Conservation (phyloP, 257 asterid species). For the Solanum commersonii region DNA sequence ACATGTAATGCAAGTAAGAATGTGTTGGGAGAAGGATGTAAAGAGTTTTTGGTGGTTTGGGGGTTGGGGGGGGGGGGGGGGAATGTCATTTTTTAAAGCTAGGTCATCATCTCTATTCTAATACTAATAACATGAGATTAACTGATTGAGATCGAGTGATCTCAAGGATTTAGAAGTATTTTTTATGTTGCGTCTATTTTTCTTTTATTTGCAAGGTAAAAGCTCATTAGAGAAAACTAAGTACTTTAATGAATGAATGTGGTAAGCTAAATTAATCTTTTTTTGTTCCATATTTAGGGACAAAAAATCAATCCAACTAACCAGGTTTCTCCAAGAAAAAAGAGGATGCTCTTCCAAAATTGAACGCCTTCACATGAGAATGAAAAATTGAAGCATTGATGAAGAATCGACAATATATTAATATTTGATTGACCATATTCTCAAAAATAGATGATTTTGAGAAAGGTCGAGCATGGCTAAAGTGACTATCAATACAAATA, state of each 20-base stretch:
- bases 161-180: too few relatives aligned
- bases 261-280: too few relatives aligned
- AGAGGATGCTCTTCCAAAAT: neutral
- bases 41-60: neutral
- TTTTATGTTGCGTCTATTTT: too few relatives aligned
- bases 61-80: too few relatives aligned
- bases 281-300: too few relatives aligned
- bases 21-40: neutral
- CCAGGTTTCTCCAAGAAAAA: fast-evolving
- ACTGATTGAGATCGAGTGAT: neutral
- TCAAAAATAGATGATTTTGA: neutral
- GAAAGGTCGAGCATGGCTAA: neutral
- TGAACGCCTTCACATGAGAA: too few relatives aligned
- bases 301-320: neutral
- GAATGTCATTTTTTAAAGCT: too few relatives aligned
- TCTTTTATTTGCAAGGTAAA: neutral
- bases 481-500: neutral
- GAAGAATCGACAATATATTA: too few relatives aligned
- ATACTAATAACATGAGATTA: neutral
- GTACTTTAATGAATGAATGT: neutral
- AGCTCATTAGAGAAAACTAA: too few relatives aligned
- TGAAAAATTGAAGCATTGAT: neutral
- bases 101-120: neutral
- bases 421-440: neutral
- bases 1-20: neutral